These are phyloP conservation scores for Picea glauca DNA, from an alignment of 75 land plant species.

Conservation along the genomic window DNA sequence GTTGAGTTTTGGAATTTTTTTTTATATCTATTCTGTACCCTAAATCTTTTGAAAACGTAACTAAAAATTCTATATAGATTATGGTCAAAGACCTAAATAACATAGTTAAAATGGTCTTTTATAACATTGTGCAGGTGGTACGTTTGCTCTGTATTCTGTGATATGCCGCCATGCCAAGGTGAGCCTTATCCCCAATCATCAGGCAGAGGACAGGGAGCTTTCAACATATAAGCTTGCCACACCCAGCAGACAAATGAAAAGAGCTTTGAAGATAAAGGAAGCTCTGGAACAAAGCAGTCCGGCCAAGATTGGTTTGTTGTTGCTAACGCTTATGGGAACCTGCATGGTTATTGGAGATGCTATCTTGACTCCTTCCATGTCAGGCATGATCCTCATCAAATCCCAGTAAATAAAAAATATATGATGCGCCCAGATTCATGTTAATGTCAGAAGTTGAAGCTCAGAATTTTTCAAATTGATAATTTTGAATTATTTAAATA, in stretches of 20 bases:
- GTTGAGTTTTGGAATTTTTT: too few relatives aligned
- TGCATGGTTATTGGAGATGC: conserved; percentile 37
- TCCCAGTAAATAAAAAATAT: too few relatives aligned
- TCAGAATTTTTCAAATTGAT: too few relatives aligned
- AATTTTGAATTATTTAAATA: too few relatives aligned
- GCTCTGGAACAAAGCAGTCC: conserved; percentile 36
- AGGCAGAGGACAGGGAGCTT: conserved; percentile 63
- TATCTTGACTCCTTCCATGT: conserved; percentile 50
- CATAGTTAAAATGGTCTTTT: too few relatives aligned
- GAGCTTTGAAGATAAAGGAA: conserved; percentile 26
- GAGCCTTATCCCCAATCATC: conserved; percentile 49
- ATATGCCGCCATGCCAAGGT: conserved; percentile 66
- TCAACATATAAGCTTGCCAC: conserved; percentile 48
- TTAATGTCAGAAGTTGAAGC: too few relatives aligned
- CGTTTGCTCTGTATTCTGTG: conserved; percentile 54
- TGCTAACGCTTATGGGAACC: conserved; percentile 52
- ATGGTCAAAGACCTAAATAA: too few relatives aligned
- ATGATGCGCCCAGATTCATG: too few relatives aligned
- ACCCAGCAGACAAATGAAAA: not conserved
- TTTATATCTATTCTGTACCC: too few relatives aligned
- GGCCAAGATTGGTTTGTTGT: conserved; percentile 9
- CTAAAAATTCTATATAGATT: too few relatives aligned
- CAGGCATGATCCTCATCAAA: conserved; percentile 15
- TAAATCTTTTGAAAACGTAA: too few relatives aligned
- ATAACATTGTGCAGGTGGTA: conserved; percentile 30